Base-by-base conservation (phyloP, 345 rosid species). In the Geranium rotundifolium region DNA sequence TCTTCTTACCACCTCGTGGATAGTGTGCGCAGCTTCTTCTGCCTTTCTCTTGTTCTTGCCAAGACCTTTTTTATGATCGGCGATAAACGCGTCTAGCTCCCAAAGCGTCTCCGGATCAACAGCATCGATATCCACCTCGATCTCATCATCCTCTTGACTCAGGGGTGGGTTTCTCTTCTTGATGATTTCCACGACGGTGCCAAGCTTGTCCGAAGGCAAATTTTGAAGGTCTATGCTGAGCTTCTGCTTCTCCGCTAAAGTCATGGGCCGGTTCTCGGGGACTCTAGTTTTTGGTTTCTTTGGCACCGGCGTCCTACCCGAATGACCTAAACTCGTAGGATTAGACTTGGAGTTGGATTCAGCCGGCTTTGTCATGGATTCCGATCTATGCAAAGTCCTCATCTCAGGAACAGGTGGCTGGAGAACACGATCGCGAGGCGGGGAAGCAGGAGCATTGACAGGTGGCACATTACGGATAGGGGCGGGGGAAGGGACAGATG, bases 81-180 rank as follows among this genome's bases (percentile, higher is more conserved):
- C 75, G 29, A 90, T 85, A 63, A 79, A 81, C 56, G 78, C 75
- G 72, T 82, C 77, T 62, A 93, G 95, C 71, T 93, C 96, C 99
- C 96, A 93, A 65, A 90, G 88, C 12, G 96, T 93, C 66, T 84
- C 79, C 16, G 74, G 75, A 73, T 90, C 97, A 67, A 93, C 84
- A 75, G 74, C 76, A 60, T 88, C 97, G 61, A 93, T 86, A 64
- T 93, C 99, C 39, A 93, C 74, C 74, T 90, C 99, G 75, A 93
- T 83, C 78, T 90, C 99, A 75, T 88, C 95, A 17, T 90, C 95
- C 67, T 86, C 81, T 69, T 81, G 87, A 58, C 75, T 76, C 50
- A 90, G 85, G 19, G 76, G 84, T 23, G 86, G 82, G 61, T 81
- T 93, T 61, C 88, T 81, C 76, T 81, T 86, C 79, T 77, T 93